Evolutionary conservation across 2,329 filamentous ascomycete species (phyloP), one percentile per base, ranked within the genome.

Genomic region (Anisogramma anomala): DNA sequence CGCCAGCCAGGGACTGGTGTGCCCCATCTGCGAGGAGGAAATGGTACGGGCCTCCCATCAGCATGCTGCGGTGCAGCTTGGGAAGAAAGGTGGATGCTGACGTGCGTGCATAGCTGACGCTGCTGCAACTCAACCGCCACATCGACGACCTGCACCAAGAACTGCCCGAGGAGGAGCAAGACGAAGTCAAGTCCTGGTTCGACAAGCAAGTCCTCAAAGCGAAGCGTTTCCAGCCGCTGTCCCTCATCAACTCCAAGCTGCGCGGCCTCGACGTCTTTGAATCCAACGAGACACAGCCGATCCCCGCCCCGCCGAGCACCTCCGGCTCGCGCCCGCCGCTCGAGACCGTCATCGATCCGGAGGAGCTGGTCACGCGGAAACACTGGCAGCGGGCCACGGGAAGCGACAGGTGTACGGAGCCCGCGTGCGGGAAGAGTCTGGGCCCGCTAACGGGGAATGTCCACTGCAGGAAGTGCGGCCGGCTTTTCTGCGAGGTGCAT

Each of bases 1-100:
- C 39, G 65, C 76, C 41, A 75, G 72, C 50, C 75, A 75, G 49
- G 74, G 74, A 59, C 77, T 98, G 45, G 77, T 89, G 41, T 98
- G 91, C 60, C 91, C 91, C n/a, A 98, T 98, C 57, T 98, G 91
- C 63, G 87, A 80, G 52, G 93, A 96, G 64, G 88, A 95, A 62
- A 98, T 98, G 91, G 87, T 91, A 66, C 35, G 35, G 23, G 31
- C n/a, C 7, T 30, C 27, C 14, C 13, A 9, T 4, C n/a, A 11
- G 25, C n/a, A 13, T 6, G 10, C 23, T 25, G 18, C 18, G 8
- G 8, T 6, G 14, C 14, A 13, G 6, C n/a, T 23, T 15, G 14
- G n/a, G 19, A 11, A 23, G 22, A 35, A n/a, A 9, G 13, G 25
- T 15, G 26, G 11, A 33, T 36, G 39, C 53, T 55, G 31, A 53